These are phyloP conservation scores for Claviceps maximensis DNA, from an alignment of 2,329 filamentous ascomycete genomes.

Conservation along the genomic window DNA sequence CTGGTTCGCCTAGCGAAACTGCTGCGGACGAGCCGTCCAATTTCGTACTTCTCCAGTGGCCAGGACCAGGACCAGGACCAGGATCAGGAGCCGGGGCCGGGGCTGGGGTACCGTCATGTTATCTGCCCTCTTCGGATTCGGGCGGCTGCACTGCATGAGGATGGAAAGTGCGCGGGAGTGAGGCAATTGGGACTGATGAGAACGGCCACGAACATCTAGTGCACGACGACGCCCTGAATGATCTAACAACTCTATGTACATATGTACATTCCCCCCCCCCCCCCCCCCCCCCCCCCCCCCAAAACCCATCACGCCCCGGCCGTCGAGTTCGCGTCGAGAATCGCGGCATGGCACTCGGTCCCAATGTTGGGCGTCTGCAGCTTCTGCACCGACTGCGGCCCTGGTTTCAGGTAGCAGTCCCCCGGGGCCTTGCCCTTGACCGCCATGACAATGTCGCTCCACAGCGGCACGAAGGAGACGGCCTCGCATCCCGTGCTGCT, in stretches of 20 bases:
- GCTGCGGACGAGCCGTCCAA: no score
- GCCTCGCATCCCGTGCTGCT: slow-evolving; percentile 3
- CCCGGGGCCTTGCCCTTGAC: slow-evolving; percentile 4
- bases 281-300: not conserved
- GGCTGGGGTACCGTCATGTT: no score
- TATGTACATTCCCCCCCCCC: not conserved
- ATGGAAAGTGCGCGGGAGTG: no score
- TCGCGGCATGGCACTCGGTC: slow-evolving; percentile 2
- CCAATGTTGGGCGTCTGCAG: slow-evolving; percentile 3
- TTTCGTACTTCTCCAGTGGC: no score
- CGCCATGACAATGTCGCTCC: slow-evolving; percentile 3
- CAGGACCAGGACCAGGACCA: no score
- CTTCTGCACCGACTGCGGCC: not conserved
- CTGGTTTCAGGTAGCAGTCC: slow-evolving; percentile 5
- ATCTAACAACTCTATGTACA: not conserved
- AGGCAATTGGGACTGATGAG: no score
- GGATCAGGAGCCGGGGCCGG: no score
- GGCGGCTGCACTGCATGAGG: no score
- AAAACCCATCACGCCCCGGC: not conserved
- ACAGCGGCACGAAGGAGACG: slow-evolving; percentile 10
- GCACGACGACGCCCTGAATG: no score
- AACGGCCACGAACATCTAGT: no score
- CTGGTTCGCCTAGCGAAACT: no score
- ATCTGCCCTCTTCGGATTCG: no score
- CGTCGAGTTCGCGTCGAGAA: not conserved